phyloP scores from a whole-genome alignment of 257 asterid genomes.

The Lithospermum erythrorhizon region DNA sequence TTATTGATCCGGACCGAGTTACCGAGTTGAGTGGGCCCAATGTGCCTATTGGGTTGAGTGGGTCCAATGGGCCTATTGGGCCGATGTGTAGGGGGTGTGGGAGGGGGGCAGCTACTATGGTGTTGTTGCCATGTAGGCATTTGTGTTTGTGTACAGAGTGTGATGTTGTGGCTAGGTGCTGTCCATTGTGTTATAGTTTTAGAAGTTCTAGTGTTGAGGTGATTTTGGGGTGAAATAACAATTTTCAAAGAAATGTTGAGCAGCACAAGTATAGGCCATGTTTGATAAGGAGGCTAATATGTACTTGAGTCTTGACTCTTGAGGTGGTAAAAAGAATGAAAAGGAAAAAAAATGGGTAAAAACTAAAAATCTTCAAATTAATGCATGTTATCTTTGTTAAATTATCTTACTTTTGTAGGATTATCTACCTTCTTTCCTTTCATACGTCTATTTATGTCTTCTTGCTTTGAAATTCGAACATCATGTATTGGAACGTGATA shows the following conservation, averaged over 20 bases:
- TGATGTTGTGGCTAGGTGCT: slow-evolving; percentile 27
- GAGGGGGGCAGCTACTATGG: slow-evolving; percentile 28
- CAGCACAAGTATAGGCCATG: background rate
- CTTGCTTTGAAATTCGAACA: no score
- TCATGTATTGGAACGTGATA: no score
- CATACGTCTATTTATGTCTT: no score
- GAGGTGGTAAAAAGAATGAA: no score
- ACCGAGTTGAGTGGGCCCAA: slow-evolving; percentile 7
- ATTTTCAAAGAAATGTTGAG: background rate
- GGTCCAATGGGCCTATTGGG: background rate
- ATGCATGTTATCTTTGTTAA: background rate
- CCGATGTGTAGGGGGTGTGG: slow-evolving; percentile 32
- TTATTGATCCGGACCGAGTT: slow-evolving; percentile 40
- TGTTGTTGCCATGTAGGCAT: slow-evolving; percentile 43
- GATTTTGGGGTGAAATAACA: slow-evolving; percentile 12
- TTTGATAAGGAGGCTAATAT: no score
- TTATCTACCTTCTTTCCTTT: no score
- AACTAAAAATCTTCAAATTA: no score
- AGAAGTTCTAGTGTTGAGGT: slow-evolving; percentile 40
- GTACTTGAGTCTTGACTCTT: no score
- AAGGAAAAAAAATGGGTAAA: no score
- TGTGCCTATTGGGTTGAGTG: no score
- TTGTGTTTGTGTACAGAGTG: slow-evolving; percentile 29
- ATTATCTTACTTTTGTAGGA: background rate
- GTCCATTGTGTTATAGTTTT: slow-evolving; percentile 27